These are phyloP conservation scores for Paxillus ammoniavirescens DNA, from an alignment of 768 basidiomycete species.

Conservation along the genomic window DNA sequence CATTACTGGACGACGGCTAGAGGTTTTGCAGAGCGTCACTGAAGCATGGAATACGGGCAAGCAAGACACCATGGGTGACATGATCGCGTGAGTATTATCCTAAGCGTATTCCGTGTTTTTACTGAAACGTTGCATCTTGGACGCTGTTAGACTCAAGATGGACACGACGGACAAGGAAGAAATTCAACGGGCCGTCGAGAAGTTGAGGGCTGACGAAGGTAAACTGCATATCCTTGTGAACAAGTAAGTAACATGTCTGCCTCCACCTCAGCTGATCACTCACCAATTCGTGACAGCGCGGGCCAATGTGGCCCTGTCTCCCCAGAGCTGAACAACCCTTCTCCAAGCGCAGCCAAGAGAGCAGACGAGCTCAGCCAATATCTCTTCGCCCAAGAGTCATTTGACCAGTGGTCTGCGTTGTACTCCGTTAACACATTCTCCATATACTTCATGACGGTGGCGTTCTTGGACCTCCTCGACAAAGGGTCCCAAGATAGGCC, in stretches of 20 bases:
- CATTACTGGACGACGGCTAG: conserved; percentile 67
- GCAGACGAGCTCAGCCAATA: conserved; percentile 66
- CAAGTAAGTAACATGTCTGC: conserved; percentile 49
- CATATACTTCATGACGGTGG: conserved; percentile 74
- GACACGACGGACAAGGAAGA: conserved; percentile 71
- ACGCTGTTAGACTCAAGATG: conserved; percentile 52
- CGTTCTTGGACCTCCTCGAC: conserved; percentile 72
- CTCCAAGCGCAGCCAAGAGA: conserved; percentile 57
- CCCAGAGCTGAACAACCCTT: conserved; percentile 53
- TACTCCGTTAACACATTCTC: conserved; percentile 72
- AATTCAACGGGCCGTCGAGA: conserved; percentile 54
- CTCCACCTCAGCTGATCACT: background rate
- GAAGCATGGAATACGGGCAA: conserved; percentile 43
- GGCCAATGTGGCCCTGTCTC: conserved; percentile 70
- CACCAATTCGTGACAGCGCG: conserved; percentile 44
- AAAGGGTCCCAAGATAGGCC: conserved; percentile 62
- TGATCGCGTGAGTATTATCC: conserved; percentile 53
- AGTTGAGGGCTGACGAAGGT: conserved; percentile 43
- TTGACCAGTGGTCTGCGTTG: conserved; percentile 60
- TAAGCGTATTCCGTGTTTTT: background rate
- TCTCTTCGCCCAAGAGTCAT: conserved; percentile 65
- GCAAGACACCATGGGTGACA: conserved; percentile 39
- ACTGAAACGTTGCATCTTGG: conserved; percentile 1
- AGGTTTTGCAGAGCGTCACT: conserved; percentile 60
- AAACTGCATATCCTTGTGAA: conserved; percentile 79